A percentile compares a stretch with the other conserved stretches of the same genome.
Conservation (phyloP, 108 stramenopile genomes). For the Pseudonitzschia delicatissima region DNA sequence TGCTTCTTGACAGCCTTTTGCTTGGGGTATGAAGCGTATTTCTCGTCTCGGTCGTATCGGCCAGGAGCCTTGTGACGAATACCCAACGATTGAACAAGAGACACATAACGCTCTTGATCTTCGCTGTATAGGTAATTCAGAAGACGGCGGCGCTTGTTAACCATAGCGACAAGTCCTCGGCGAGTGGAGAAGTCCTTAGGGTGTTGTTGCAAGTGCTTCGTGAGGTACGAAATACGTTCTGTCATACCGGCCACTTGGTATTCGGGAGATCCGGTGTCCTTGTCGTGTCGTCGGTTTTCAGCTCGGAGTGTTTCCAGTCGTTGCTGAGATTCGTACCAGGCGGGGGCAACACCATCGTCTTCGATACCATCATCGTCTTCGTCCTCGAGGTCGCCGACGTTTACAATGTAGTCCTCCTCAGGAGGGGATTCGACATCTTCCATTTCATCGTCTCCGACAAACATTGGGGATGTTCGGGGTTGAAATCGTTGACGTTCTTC, state of each 20-base stretch:
- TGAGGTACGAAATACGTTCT: conserved; percentile 91
- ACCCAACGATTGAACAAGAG: conserved; percentile 61
- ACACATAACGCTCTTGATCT: conserved; percentile 64
- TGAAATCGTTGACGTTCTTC: conserved; percentile 33
- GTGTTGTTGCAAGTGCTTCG: conserved; percentile 85
- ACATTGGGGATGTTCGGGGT: conserved; percentile 22
- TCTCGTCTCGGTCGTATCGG: conserved; percentile 54
- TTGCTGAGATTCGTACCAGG: conserved; percentile 41
- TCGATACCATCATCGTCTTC: conserved; percentile 43
- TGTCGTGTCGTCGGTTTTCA: conserved; percentile 77
- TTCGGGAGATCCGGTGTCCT: conserved; percentile 89
- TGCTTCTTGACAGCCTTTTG: conserved; percentile 83
- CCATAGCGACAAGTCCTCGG: conserved; percentile 92
- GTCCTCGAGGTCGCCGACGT: conserved; percentile 57
- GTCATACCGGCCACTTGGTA: conserved; percentile 95
- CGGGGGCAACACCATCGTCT: conserved; percentile 52
- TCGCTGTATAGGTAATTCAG: conserved; percentile 83
- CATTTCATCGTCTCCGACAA: conserved; percentile 14
- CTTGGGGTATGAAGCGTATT: conserved; percentile 69
- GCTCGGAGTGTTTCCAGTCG: conserved; percentile 58
- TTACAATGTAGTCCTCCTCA: conserved; percentile 64
- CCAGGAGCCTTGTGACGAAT: conserved; percentile 88
- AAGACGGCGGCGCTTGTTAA: conserved; percentile 94
- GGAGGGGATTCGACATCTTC: conserved; percentile 25
- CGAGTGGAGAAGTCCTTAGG: conserved; percentile 95